A percentile compares a stretch with the other conserved stretches of the same genome.
Evolutionary conservation across 208 protist genomes (phyloP).

Genomic region (Trypanosoma scelopori): DNA sequence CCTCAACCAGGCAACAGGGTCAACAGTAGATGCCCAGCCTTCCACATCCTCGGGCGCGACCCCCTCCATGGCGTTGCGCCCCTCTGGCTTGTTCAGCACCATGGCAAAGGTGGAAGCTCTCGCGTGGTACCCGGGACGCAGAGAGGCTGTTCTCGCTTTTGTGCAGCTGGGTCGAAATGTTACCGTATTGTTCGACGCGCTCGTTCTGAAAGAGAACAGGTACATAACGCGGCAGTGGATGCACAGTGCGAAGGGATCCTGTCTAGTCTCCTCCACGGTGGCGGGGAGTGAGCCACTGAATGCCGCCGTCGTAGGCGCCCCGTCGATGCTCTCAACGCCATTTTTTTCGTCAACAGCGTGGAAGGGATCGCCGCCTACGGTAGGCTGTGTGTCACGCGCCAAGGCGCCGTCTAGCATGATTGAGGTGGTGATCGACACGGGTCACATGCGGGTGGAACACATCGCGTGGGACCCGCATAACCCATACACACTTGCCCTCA

Average conservation of each 20-base stretch:
- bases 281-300: constrained; percentile 48
- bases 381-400: background rate
- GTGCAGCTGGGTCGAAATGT: constrained; percentile 56
- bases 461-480: constrained; percentile 87
- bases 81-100: constrained; percentile 54
- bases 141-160: constrained; percentile 77
- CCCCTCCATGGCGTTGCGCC: constrained; percentile 45
- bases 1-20: background rate
- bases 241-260: constrained; percentile 41
- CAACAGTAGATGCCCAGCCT: background rate
- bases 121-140: constrained; percentile 67
- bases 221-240: constrained; percentile 76
- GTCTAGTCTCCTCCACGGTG: constrained; percentile 35
- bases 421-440: constrained; percentile 72
- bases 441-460: constrained; percentile 58
- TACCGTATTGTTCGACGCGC: constrained; percentile 76
- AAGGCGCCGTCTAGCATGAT: constrained; percentile 42
- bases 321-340: constrained; percentile 19
- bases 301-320: constrained; percentile 39
- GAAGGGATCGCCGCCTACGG: background rate
- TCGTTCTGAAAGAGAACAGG: constrained; percentile 57
- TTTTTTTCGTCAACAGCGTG: constrained; percentile 6
- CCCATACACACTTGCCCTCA: constrained; percentile 83
- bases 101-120: constrained; percentile 73
- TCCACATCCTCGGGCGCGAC: background rate